Evolutionary conservation across 192 early-diverging fungal genomes (phyloP).

Genomic region (Coemansia sp.): DNA sequence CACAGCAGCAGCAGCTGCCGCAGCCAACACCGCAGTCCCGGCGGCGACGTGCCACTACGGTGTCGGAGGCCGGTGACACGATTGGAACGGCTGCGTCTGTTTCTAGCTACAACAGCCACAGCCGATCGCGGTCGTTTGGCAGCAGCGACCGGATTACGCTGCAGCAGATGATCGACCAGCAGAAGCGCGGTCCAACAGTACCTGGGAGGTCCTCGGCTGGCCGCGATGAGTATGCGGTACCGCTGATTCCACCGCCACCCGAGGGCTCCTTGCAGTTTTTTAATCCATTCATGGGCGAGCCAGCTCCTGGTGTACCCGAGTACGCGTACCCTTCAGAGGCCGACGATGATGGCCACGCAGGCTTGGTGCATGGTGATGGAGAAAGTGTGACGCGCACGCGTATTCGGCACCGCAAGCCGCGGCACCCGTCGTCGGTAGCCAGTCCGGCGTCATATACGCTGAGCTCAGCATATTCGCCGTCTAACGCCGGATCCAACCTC

Average conservation of each 20-base stretch:
- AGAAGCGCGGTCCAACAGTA: slow-evolving; percentile 19
- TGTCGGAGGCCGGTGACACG: slow-evolving; percentile 4
- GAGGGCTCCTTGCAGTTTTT: slow-evolving; percentile 32
- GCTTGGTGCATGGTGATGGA: slow-evolving; percentile 12
- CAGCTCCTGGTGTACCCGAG: slow-evolving; percentile 5
- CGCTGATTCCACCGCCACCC: slow-evolving; percentile 44
- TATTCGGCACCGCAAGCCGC: slow-evolving; percentile 42
- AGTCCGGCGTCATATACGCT: slow-evolving; percentile 45
- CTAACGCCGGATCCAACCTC: slow-evolving; percentile 49
- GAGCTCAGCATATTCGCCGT: slow-evolving; percentile 52
- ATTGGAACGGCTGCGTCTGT: background rate
- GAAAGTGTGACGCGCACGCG: slow-evolving; percentile 54
- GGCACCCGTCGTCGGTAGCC: slow-evolving; percentile 33
- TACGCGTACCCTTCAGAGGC: slow-evolving; percentile 12
- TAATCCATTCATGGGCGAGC: slow-evolving; percentile 31
- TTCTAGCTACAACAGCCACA: slow-evolving; percentile 21
- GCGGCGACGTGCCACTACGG: slow-evolving; percentile 35
- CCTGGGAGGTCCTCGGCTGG: background rate
- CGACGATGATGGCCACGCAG: background rate
- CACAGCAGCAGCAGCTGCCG: slow-evolving; percentile 10
- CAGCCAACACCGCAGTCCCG: slow-evolving; percentile 13
- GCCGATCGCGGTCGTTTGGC: slow-evolving; percentile 53
- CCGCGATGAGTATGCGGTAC: slow-evolving; percentile 13
- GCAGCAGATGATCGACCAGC: slow-evolving; percentile 32
- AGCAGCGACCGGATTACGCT: slow-evolving; percentile 35